A percentile compares a stretch with the other conserved stretches of the same genome.
Evolutionary conservation across 139 green algal genomes (phyloP).

Genomic region (Chlorella sorokiniana): DNA sequence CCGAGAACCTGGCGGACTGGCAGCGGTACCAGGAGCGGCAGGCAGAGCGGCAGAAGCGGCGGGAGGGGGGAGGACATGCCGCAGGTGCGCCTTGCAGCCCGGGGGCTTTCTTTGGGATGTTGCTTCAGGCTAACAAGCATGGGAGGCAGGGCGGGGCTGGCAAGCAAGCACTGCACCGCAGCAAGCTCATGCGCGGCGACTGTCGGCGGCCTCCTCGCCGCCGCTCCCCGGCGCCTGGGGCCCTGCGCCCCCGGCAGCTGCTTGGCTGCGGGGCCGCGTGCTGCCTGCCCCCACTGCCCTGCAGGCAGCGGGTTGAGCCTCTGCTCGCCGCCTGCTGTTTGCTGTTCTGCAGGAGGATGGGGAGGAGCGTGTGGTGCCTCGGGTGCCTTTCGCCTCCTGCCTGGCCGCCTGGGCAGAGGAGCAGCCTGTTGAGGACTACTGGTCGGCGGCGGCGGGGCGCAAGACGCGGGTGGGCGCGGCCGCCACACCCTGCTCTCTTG

Average conservation of each 20-base stretch:
- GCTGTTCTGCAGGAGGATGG: not conserved
- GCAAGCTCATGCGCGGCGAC: too few relatives aligned
- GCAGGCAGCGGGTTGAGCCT: not conserved
- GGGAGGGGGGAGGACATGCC: conserved; percentile 56
- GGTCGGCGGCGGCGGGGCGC: conserved; percentile 66
- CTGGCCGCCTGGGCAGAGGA: conserved; percentile 68
- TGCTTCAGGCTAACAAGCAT: too few relatives aligned
- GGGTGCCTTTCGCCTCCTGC: conserved; percentile 89
- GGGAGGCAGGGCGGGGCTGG: too few relatives aligned
- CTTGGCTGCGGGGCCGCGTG: not conserved
- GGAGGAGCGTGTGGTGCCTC: conserved; percentile 59
- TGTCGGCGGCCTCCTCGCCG: too few relatives aligned
- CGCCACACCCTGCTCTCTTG: too few relatives aligned
- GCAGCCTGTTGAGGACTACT: conserved; percentile 83
- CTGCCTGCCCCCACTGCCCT: not conserved
- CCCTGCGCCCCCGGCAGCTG: too few relatives aligned
- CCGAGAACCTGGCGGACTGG: conserved; percentile 82
- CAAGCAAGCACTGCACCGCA: too few relatives aligned
- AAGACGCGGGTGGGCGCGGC: conserved; percentile 41
- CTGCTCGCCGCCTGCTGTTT: not conserved
- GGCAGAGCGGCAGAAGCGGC: conserved; percentile 72
- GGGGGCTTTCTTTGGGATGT: too few relatives aligned
- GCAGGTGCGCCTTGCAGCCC: not conserved
- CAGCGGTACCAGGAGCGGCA: conserved; percentile 74
- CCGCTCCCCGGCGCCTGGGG: too few relatives aligned